phyloP scores from a whole-genome alignment of 1,284 basidiomycete genomes.

The Volvariella volvacea region DNA sequence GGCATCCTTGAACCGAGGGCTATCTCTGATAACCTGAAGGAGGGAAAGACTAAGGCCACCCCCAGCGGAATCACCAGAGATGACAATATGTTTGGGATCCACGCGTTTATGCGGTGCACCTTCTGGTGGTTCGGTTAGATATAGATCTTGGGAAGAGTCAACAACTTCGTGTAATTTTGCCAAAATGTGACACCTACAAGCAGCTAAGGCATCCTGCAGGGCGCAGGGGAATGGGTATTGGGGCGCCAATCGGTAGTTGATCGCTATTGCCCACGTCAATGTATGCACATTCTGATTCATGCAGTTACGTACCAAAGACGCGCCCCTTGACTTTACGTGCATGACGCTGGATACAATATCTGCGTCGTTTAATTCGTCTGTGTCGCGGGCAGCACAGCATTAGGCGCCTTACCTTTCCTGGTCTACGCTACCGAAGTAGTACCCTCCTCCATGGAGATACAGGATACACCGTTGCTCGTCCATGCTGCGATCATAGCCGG shows the following conservation, averaged over 20 bases:
- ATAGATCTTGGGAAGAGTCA: slow-evolving; percentile 30
- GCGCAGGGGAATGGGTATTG: slow-evolving; percentile 98
- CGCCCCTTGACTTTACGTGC: slow-evolving; percentile 89
- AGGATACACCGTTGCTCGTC: slow-evolving; percentile 84
- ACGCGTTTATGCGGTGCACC: slow-evolving; percentile 71
- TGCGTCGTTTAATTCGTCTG: slow-evolving; percentile 16
- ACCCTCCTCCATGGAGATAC: slow-evolving; percentile 81
- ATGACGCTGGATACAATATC: slow-evolving; percentile 79
- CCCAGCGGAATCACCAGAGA: slow-evolving; percentile 93
- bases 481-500: slow-evolving; percentile 59
- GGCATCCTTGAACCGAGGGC: slow-evolving; percentile 38
- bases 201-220: slow-evolving; percentile 81
- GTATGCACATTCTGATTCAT: not conserved
- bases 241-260: slow-evolving; percentile 88
- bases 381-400: not conserved
- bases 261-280: slow-evolving; percentile 39
- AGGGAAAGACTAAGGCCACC: slow-evolving; percentile 84
- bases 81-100: slow-evolving; percentile 75
- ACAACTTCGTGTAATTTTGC: not conserved
- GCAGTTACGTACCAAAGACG: slow-evolving; percentile 60
- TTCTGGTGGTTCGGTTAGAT: slow-evolving; percentile 58
- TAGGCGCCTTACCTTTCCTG: slow-evolving; percentile 48
- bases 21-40: slow-evolving; percentile 88
- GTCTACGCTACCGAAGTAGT: slow-evolving; percentile 78
- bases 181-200: slow-evolving; percentile 44